phyloP scores from a whole-genome alignment of 2,329 filamentous ascomycete genomes.

The Seiridium cupressi region DNA sequence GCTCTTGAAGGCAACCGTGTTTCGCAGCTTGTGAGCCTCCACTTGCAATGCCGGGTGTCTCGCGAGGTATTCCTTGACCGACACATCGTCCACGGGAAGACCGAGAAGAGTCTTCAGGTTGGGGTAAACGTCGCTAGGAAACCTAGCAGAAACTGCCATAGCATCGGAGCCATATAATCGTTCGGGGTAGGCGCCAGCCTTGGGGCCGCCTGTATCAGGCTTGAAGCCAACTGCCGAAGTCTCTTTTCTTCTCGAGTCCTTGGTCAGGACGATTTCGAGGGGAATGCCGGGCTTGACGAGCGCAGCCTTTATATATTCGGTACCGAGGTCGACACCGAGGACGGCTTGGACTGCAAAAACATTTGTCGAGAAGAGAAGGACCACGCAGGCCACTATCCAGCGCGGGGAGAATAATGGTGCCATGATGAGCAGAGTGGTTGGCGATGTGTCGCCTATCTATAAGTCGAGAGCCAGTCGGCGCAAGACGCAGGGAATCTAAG shows the following conservation, averaged over 20 bases:
- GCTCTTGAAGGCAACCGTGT: constrained; percentile 82
- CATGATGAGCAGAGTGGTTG: constrained; percentile 31
- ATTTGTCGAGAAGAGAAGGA: constrained; percentile 44
- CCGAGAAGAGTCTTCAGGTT: constrained; percentile 93
- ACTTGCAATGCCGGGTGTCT: constrained; percentile 79
- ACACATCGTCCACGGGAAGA: constrained; percentile 57
- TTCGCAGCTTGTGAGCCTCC: constrained; percentile 55
- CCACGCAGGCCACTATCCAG: constrained; percentile 33
- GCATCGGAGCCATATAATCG: constrained; percentile 90
- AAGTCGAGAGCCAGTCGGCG: constrained; percentile 1
- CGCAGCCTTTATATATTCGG: constrained; percentile 93
- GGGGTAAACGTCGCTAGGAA: constrained; percentile 89
- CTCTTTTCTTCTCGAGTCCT: constrained; percentile 97
- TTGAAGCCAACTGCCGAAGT: constrained; percentile 91
- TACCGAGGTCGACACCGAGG: constrained; percentile 89
- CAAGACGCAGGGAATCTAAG: not conserved
- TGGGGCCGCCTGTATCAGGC: constrained; percentile 65
- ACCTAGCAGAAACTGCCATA: constrained; percentile 79
- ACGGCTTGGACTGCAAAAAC: constrained; percentile 67
- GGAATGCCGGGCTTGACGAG: constrained; percentile 96
- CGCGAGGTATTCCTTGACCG: constrained; percentile 67
- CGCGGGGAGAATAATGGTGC: constrained; percentile 33
- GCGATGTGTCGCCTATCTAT: constrained; percentile 6
- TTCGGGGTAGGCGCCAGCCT: constrained; percentile 74
- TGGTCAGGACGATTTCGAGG: constrained; percentile 95